Evolutionary conservation across 75 land plant genomes (phyloP).

Genomic region (Pinus albicaulis): DNA sequence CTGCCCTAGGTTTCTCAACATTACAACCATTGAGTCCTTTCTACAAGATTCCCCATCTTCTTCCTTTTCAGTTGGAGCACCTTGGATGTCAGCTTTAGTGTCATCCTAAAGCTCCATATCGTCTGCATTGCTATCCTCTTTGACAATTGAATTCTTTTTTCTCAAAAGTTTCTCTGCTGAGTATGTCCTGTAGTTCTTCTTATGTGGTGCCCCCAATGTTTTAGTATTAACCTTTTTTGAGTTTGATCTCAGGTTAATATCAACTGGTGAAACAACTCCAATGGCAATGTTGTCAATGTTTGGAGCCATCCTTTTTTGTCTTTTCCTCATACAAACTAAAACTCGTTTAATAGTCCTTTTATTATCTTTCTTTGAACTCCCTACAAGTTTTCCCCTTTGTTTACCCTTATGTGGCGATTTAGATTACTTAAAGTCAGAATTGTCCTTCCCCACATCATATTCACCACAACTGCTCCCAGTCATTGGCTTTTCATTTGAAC

Average conservation of each 20-base stretch:
- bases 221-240: slow-evolving; percentile 32
- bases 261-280: slow-evolving; percentile 19
- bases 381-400: slow-evolving; percentile 23
- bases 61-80: slow-evolving; percentile 8
- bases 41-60: slow-evolving; percentile 22
- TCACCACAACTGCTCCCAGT: slow-evolving; percentile 65
- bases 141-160: slow-evolving; percentile 16
- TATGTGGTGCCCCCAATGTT: slow-evolving; percentile 19
- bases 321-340: slow-evolving; percentile 45
- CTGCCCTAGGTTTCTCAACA: no score
- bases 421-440: slow-evolving; percentile 5
- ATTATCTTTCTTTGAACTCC: slow-evolving; percentile 34
- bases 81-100: slow-evolving; percentile 7
- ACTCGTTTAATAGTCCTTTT: slow-evolving; percentile 64
- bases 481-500: slow-evolving; percentile 47
- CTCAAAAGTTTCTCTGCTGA: slow-evolving; percentile 25
- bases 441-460: slow-evolving; percentile 13
- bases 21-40: slow-evolving; percentile 46
- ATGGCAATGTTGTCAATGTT: slow-evolving; percentile 42
- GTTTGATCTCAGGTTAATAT: slow-evolving; percentile 32
- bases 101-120: slow-evolving; percentile 15
- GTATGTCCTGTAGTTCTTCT: slow-evolving; percentile 18
- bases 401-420: slow-evolving; percentile 32
- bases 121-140: slow-evolving; percentile 4
- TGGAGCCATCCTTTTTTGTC: slow-evolving; percentile 43